phyloP scores from a whole-genome alignment of 2,329 filamentous ascomycete genomes.

The Claviceps spartinae region DNA sequence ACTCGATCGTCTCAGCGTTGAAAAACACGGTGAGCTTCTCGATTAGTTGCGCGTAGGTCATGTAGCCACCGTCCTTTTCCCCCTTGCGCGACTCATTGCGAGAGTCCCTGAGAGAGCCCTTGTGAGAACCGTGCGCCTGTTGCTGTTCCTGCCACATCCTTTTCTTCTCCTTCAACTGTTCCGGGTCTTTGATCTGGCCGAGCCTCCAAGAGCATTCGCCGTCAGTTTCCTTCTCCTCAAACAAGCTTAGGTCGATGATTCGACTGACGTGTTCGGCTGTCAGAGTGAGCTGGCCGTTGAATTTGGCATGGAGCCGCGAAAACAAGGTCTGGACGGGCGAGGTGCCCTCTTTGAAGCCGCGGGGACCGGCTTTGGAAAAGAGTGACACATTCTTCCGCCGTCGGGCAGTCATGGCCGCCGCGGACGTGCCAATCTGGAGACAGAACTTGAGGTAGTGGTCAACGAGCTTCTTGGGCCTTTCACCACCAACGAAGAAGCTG shows the following conservation, averaged over 20 bases:
- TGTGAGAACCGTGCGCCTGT: not conserved
- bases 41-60: constrained; percentile 16
- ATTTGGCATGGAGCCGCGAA: not conserved
- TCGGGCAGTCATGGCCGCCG: constrained; percentile 3
- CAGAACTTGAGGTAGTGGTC: constrained; percentile 24
- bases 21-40: constrained; percentile 19
- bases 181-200: constrained; percentile 10
- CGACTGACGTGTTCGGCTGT: not conserved
- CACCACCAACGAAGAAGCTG: constrained; percentile 23
- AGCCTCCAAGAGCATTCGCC: constrained; percentile 7
- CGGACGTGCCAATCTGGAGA: constrained; percentile 25
- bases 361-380: constrained; percentile 7
- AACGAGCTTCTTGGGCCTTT: constrained; percentile 15
- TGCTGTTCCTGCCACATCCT: not conserved
- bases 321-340: constrained; percentile 23
- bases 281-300: not conserved
- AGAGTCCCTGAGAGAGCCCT: not conserved
- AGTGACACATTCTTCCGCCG: constrained; percentile 10
- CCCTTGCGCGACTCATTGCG: not conserved
- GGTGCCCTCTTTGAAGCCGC: constrained; percentile 16
- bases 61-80: not conserved
- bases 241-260: constrained; percentile 1
- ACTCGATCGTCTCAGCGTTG: constrained; percentile 21
- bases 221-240: constrained; percentile 6
- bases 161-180: constrained; percentile 7